Conservation (phyloP, 495 filamentous ascomycete genomes). For the Elasticomyces elasticus region DNA sequence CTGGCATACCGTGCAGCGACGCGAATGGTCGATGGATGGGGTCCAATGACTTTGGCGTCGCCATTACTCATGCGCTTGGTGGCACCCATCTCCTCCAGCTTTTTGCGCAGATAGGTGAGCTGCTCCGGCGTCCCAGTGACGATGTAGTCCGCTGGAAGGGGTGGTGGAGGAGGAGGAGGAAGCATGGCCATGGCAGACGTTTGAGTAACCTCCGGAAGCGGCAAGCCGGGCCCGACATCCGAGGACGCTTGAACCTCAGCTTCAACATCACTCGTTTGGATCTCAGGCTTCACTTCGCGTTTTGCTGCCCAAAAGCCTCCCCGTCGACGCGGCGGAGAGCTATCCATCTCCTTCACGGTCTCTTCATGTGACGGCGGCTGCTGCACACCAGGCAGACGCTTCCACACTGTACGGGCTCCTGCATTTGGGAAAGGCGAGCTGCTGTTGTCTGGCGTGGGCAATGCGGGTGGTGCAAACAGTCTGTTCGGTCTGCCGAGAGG, state of each 20-base stretch:
- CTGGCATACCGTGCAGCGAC: constrained; percentile 58
- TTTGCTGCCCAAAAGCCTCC: neutral
- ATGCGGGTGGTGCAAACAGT: neutral
- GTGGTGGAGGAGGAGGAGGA: neutral
- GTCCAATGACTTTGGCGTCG: constrained; percentile 32
- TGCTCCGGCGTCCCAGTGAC: neutral
- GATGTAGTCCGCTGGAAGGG: too few species aligned
- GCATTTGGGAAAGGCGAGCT: neutral
- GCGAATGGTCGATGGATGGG: constrained; percentile 63
- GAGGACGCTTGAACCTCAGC: neutral
- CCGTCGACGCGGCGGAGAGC: neutral
- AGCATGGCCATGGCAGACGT: neutral
- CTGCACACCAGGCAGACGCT: neutral
- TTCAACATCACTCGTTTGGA: neutral
- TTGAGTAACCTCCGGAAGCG: neutral
- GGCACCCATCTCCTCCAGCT: constrained; percentile 12
- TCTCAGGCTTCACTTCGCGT: neutral
- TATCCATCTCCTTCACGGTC: neutral
- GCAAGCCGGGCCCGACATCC: neutral
- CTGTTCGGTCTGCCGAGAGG: constrained; percentile 11
- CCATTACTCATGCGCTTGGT: constrained; percentile 15
- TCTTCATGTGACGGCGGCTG: neutral
- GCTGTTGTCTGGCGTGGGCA: neutral
- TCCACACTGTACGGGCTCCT: neutral
- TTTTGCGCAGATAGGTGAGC: neutral